Evolutionary conservation across 164 flowering plant species (phyloP), one percentile per base, ranked within the genome.

Genomic region (Tetrastigma voinierianum): DNA sequence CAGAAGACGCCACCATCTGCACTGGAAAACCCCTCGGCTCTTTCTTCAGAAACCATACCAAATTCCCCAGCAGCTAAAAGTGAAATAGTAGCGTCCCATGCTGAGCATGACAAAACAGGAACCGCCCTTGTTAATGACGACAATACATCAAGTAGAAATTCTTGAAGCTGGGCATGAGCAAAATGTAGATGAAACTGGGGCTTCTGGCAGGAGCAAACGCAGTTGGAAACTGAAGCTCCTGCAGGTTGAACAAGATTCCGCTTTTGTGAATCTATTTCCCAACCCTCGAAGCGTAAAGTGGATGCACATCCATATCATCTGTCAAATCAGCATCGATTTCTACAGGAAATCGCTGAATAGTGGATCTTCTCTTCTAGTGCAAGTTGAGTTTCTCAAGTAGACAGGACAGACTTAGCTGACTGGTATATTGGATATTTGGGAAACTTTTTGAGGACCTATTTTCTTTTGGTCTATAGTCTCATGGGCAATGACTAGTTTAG

Each of bases 251-350:
- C 65, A 55, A 16, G 62, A 65, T 62, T 46, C 20, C 17, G 60
- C 20, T 63, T n/a, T n/a, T 64, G 59, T 2, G 68, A 57, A 51
- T 57, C 79, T 46, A 43, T 56, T 19, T 72, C 74, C 2, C 88
- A 78, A 61, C 78, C n/a, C 9, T 21, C 83, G 45, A 90, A 90
- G 82, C 91, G 93, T 43, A 89, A 66, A 81, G 59, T 57, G 1
- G 78, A 75, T 25, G 80, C 72, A 19, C 67, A 57, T 51, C 51
- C n/a, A 4, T 40, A 46, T 19, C 55, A 58, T 57, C 66, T 57
- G n/a, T 54, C 51, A 59, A 51, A 44, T 32, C 17, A 46, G 58
- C 64, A 43, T n/a, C 19, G 56, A 55, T 17, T 49, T 63, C n/a
- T n/a, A 57, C 49, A 23, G 57, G 55, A 48, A n/a, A n/a, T 17